Percentiles rank a stretch among this genome's conserved stretches.
These are phyloP conservation scores for Singerocomus inundabilis DNA, from an alignment of 1,284 basidiomycete species.

Conservation along the genomic window DNA sequence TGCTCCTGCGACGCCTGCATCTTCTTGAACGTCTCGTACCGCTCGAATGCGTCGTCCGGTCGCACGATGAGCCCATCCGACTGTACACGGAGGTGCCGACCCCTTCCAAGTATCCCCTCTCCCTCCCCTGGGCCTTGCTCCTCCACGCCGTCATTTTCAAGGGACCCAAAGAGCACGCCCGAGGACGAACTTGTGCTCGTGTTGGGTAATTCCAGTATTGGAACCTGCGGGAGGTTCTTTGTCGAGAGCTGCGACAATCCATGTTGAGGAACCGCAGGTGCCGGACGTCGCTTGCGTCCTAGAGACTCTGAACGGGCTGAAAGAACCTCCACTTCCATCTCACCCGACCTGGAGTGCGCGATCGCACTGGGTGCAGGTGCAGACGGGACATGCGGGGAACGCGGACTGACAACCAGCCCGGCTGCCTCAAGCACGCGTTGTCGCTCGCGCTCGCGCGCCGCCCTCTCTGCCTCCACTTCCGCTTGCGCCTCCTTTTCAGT, in stretches of 20 bases:
- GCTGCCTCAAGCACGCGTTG: conserved; percentile 84
- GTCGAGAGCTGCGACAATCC: conserved; percentile 18
- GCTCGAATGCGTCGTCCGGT: conserved; percentile 87
- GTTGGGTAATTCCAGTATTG: conserved; percentile 35
- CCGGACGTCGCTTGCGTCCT: conserved; percentile 44
- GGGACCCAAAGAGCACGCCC: neutral
- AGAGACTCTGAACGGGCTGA: conserved; percentile 4
- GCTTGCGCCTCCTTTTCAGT: no score
- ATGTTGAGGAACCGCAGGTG: conserved; percentile 47
- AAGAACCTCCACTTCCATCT: neutral
- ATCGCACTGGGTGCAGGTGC: neutral
- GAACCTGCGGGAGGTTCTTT: conserved; percentile 60
- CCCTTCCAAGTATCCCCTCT: neutral
- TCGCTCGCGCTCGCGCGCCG: conserved; percentile 71
- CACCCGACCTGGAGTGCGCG: conserved; percentile 9
- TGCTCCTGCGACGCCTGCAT: conserved; percentile 35
- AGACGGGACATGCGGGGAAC: conserved; percentile 24
- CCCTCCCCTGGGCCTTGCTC: neutral
- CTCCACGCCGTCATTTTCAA: neutral
- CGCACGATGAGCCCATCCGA: conserved; percentile 17
- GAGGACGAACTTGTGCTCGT: conserved; percentile 3
- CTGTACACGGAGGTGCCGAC: conserved; percentile 4
- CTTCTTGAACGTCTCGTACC: conserved; percentile 79
- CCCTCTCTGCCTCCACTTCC: no score
- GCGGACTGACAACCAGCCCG: conserved; percentile 72